Conservation (phyloP, 768 basidiomycete species). For the Rhodotorula toruloides region DNA sequence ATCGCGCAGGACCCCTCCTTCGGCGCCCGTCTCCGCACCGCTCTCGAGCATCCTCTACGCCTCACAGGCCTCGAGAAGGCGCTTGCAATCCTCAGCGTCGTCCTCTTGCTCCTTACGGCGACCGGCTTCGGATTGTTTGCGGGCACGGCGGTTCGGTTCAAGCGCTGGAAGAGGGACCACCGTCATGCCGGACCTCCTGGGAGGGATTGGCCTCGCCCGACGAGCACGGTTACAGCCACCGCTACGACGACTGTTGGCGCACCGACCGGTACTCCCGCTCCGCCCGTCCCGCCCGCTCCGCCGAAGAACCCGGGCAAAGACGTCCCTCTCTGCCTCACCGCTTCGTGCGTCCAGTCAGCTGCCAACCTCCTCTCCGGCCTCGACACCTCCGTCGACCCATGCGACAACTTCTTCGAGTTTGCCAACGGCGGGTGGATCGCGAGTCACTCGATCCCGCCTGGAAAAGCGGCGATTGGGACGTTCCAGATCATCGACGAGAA, state of each 20-base stretch:
- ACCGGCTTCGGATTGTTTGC: slow-evolving; percentile 61
- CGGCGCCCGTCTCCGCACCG: neutral
- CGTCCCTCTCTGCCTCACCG: slow-evolving; percentile 58
- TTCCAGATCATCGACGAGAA: slow-evolving; percentile 30
- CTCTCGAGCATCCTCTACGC: neutral
- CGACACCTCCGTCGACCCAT: slow-evolving; percentile 79
- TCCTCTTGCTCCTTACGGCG: slow-evolving; percentile 69
- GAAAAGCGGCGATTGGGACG: slow-evolving; percentile 54
- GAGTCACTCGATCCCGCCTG: slow-evolving; percentile 76
- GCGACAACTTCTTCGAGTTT: slow-evolving; percentile 90
- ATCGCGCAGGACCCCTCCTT: neutral
- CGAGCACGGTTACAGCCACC: slow-evolving; percentile 42
- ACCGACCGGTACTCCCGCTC: slow-evolving; percentile 42
- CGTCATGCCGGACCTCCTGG: neutral
- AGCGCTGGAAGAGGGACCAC: slow-evolving; percentile 51
- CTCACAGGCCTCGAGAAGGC: slow-evolving; percentile 44
- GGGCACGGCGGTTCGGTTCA: slow-evolving; percentile 58
- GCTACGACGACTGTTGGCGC: slow-evolving; percentile 35
- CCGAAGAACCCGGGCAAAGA: slow-evolving; percentile 48
- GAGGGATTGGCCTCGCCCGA: too few relatives aligned
- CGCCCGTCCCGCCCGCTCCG: slow-evolving; percentile 43
- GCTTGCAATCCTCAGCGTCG: slow-evolving; percentile 66
- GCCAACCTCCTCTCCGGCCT: slow-evolving; percentile 73
- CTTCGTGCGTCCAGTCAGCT: slow-evolving; percentile 75
- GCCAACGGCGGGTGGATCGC: slow-evolving; percentile 87